Base-by-base conservation (phyloP, 805 yeast genomes). In the Yarrowia sp. region DNA sequence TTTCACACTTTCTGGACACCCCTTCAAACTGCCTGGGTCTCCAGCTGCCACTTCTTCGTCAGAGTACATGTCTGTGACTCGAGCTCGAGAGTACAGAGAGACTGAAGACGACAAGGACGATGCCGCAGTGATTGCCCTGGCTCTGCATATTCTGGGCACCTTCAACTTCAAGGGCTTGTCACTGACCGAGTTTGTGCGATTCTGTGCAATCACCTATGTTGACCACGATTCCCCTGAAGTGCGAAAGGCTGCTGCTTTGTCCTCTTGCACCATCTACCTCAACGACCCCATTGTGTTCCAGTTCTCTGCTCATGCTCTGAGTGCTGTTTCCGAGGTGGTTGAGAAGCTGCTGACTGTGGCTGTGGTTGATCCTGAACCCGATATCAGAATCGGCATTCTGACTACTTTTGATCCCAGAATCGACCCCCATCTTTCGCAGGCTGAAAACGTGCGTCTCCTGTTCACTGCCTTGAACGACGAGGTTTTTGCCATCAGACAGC, bases 401-500 rank as follows among this genome's bases (percentile, higher is more conserved):
- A 83, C 84, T 64, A 84, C 92, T 55, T 80, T 96, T 44, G 90
- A 90, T 43, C 84, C 87, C 2, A 83, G 84, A 68, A 90, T 94
- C 75, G 98, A 95, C 73, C 91, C 97, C 0, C 98, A 95, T 73
- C 78, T 95, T 39, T 91, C 98, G 0, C 98, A 95, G 76, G 96
- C 97, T 0, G 96, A 91, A 69, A 93, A 92, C 76, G 94, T 93
- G 39, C 83, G 91, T 67, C 78, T 93, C 14, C 80, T 95, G 24
- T 91, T 94, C 73, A 90, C 93, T 81, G 94, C 97, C 0, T 79
- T 94, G 68, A 91, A 95, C 74, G 99, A 95, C 78, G 98, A 94
- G 76, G 85, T 85, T 1, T 95, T 95, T 74, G 87, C 86, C 12
- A 89, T 95, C 12, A 84, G 97, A 67, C 87, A 90, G 72, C 89